These are phyloP conservation scores for Aspergillus sclerotiicarbonarius DNA, from an alignment of 495 filamentous ascomycete genomes.

Conservation along the genomic window DNA sequence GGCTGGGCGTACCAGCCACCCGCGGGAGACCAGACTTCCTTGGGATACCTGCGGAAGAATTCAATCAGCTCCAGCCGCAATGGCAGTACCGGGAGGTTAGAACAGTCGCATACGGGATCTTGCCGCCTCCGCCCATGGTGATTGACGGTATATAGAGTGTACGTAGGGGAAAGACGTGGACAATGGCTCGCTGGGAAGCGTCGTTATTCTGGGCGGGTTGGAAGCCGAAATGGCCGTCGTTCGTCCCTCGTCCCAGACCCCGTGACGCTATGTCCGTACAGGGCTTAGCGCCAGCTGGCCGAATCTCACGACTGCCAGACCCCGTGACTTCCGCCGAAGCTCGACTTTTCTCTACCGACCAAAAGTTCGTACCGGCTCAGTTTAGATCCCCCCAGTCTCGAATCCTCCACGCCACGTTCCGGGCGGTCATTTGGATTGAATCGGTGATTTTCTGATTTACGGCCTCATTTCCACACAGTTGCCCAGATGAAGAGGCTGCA, in stretches of 20 bases:
- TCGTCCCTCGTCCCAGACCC: constrained; percentile 28
- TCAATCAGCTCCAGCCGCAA: constrained; percentile 22
- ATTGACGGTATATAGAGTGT: constrained; percentile 28
- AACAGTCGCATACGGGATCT: constrained; percentile 72
- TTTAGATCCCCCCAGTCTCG: constrained; percentile 11
- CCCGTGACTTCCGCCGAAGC: constrained; percentile 47
- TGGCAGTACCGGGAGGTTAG: not conserved
- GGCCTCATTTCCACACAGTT: constrained; percentile 15
- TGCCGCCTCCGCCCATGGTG: constrained; percentile 65
- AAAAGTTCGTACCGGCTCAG: constrained; percentile 20
- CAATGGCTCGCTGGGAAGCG: constrained; percentile 24
- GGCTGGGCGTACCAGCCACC: constrained; percentile 98
- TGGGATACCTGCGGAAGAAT: constrained; percentile 71
- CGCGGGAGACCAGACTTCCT: constrained; percentile 98
- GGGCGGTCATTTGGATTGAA: constrained; percentile 6
- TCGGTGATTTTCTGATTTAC: constrained; percentile 14
- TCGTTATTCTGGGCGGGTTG: constrained; percentile 18
- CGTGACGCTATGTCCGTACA: constrained; percentile 28
- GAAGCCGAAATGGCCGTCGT: constrained; percentile 38
- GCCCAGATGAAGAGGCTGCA: constrained; percentile 68
- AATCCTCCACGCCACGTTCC: constrained; percentile 12
- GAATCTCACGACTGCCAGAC: constrained; percentile 33
- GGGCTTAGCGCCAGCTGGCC: constrained; percentile 27
- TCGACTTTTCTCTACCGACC: constrained; percentile 43
- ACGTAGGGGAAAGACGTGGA: constrained; percentile 22